Conservation (phyloP, 805 yeast genomes). For the Teunomyces kruisii region DNA sequence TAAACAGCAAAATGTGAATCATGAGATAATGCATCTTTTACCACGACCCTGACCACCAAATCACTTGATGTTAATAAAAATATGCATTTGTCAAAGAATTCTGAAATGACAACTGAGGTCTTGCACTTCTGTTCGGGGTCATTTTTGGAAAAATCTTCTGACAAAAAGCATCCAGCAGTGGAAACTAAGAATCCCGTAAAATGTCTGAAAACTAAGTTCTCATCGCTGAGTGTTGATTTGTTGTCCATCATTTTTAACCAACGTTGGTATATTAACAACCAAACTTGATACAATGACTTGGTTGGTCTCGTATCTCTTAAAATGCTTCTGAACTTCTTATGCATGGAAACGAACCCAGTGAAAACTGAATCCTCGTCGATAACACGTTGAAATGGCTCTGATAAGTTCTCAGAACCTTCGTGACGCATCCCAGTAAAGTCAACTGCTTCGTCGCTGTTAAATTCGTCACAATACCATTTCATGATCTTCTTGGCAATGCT, state of each 20-base stretch:
- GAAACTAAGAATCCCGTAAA: constrained; percentile 75
- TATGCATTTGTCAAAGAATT: constrained; percentile 53
- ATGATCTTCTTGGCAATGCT: constrained; percentile 38
- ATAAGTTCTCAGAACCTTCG: constrained; percentile 17
- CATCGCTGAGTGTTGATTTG: constrained; percentile 29
- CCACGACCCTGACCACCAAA: constrained; percentile 61
- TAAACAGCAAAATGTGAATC: constrained; percentile 63
- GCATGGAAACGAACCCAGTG: constrained; percentile 72
- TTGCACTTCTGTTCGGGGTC: constrained; percentile 25
- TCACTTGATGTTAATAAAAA: constrained; percentile 48
- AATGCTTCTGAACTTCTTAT: constrained; percentile 55
- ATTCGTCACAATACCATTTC: constrained; percentile 17
- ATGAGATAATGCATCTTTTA: constrained; percentile 66
- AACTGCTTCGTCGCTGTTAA: constrained; percentile 3
- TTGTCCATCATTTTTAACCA: constrained; percentile 42
- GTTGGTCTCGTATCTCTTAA: constrained; percentile 36
- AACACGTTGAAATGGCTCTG: constrained; percentile 32
- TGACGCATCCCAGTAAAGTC: background rate
- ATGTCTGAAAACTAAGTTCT: constrained; percentile 56
- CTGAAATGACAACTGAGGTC: constrained; percentile 38
- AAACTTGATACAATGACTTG: constrained; percentile 37
- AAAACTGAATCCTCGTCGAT: constrained; percentile 55
- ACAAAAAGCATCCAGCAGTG: constrained; percentile 61
- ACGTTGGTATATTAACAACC: constrained; percentile 48
- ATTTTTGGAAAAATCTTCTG: constrained; percentile 22